phyloP scores from a whole-genome alignment of 805 yeast species.

The Saturnispora mendoncae region DNA sequence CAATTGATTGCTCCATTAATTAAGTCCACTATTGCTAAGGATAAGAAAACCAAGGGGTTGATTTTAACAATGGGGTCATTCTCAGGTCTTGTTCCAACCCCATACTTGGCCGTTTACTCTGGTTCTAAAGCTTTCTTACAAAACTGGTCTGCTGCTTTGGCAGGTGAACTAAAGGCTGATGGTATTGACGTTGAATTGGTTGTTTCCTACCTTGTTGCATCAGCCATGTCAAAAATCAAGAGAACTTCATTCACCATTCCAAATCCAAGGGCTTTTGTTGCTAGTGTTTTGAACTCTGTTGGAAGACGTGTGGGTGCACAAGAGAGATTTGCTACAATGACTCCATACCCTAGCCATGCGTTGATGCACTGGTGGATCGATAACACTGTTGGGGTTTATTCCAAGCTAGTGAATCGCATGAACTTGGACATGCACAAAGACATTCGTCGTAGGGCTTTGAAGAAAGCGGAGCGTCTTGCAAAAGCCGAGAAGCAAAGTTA shows the following conservation, averaged over 20 bases:
- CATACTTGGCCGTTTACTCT: conserved; percentile 84
- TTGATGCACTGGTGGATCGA: conserved; percentile 78
- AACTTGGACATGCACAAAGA: conserved; percentile 71
- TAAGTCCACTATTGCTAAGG: conserved; percentile 38
- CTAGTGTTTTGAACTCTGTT: conserved; percentile 53
- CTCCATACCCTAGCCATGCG: conserved; percentile 95
- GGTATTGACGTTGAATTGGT: conserved; percentile 81
- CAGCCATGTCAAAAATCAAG: conserved; percentile 91
- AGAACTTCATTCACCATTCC: conserved; percentile 72
- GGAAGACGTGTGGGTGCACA: conserved; percentile 92
- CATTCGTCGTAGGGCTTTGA: conserved; percentile 76
- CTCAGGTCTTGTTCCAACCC: conserved; percentile 90
- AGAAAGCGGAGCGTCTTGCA: conserved; percentile 48
- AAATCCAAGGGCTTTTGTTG: conserved; percentile 70
- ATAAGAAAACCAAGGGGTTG: conserved; percentile 49
- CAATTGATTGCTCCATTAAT: conserved; percentile 71
- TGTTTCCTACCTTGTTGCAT: conserved; percentile 82
- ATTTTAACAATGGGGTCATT: conserved; percentile 94
- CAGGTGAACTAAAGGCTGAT: conserved; percentile 65
- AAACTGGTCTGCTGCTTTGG: conserved; percentile 82
- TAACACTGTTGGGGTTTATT: conserved; percentile 73
- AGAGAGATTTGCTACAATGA: conserved; percentile 73
- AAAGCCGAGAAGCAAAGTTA: conserved; percentile 11
- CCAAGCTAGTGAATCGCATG: conserved; percentile 55
- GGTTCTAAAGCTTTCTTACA: conserved; percentile 95